Evolutionary conservation across 768 basidiomycete genomes (phyloP), one percentile per base, ranked within the genome.

Genomic region (Phylloporus arenicola): DNA sequence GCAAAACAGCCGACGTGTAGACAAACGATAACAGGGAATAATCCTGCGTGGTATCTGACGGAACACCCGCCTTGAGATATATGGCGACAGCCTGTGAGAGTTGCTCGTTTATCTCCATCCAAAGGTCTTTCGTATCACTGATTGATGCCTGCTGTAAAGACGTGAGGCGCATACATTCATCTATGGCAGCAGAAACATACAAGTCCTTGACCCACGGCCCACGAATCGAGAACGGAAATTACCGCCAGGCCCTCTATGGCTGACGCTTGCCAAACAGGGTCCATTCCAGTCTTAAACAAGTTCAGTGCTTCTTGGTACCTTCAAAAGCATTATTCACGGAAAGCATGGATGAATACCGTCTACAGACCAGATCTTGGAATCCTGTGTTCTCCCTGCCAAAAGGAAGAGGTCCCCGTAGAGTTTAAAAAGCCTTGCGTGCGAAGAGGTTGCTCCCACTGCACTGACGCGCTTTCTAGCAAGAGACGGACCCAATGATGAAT

Each of bases 251-350:
- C 91, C 71, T 99, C 96, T 40, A 91, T 72, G 0, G 85, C 83
- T 12, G 86, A 83, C 0, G 91, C 95, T 64, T 93, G 87, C 95
- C 95, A 99, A 24, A 88, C 74, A 20, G 79, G 69, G 66, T 97
- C 95, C 48, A 82, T 80, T 8, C 81, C 76, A 1, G 74, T 73
- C 66, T 85, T 88, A 58, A 92, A 83, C n/a, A 88, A 64, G 29
- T 77, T 77, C 16, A 92, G 70, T 12, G 92, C 86, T 72, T 98
- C 93, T 46, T 82, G 79, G 68, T 92, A 98, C 82, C 89, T 92
- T 60, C 29, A 52, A 48, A 58, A 45, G 52, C 54, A 56, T 58
- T 50, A 58, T 56, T 57, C 57, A 50, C 46, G 45, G 51, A 44
- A 50, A 33, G 25, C 19, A 7, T 20, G 27, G 33, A 41, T 27